These are phyloP conservation scores for Sanghuangporus baumii DNA, from an alignment of 1,284 basidiomycete species.

Conservation along the genomic window DNA sequence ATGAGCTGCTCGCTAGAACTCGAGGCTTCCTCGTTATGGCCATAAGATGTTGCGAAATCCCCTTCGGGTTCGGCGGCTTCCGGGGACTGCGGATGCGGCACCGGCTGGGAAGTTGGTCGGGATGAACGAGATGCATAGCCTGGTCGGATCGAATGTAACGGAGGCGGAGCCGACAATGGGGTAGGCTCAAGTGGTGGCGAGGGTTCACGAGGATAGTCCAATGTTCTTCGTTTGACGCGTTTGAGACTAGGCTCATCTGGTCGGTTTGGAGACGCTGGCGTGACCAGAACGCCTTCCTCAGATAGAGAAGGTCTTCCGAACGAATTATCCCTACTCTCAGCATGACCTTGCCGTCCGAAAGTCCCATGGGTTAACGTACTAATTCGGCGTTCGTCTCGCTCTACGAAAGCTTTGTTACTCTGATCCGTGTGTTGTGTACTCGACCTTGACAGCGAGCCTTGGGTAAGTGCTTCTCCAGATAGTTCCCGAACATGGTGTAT, in stretches of 20 bases:
- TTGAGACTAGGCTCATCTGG: neutral
- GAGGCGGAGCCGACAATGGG: conserved; percentile 11
- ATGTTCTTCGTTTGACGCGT: neutral
- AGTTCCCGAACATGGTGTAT: neutral
- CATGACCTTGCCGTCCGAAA: conserved; percentile 5
- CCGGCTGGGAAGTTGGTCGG: neutral
- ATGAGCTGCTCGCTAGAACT: conserved; percentile 8
- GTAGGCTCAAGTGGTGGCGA: conserved; percentile 10
- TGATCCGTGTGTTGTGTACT: conserved; percentile 2
- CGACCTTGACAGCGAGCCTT: conserved; percentile 5
- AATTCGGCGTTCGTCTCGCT: neutral
- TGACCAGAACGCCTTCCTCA: neutral
- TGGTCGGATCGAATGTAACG: neutral
- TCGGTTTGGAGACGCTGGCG: neutral
- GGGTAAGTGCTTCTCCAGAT: conserved; percentile 2
- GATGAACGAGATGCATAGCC: neutral
- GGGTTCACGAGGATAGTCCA: conserved; percentile 9
- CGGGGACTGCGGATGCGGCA: neutral
- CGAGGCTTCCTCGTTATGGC: conserved; percentile 3
- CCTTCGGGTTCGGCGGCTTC: neutral
- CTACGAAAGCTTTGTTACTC: neutral
- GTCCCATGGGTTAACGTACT: conserved; percentile 9
- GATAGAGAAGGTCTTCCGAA: neutral
- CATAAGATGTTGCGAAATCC: neutral
- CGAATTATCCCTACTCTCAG: neutral